Evolutionary conservation across 768 basidiomycete genomes (phyloP).

Genomic region (Phanerochaete carnosa): DNA sequence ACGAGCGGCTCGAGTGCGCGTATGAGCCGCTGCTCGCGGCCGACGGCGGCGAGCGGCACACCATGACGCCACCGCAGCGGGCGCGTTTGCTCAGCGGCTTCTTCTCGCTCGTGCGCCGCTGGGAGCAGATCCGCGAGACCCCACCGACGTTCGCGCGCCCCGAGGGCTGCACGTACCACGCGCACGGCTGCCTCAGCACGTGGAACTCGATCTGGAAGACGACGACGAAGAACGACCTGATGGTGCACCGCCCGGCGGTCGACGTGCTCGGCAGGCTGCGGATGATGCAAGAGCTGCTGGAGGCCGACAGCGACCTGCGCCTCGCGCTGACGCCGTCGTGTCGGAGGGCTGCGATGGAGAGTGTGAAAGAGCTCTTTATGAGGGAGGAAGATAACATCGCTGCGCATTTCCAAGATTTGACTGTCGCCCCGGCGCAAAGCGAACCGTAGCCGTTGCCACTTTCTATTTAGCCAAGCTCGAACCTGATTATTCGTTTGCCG

Average conservation of each 20-base stretch:
- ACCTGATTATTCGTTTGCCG: too few relatives aligned
- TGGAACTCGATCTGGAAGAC: slow-evolving; percentile 36
- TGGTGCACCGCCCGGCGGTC: slow-evolving; percentile 22
- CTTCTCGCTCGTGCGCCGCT: slow-evolving; percentile 31
- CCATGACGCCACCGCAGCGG: slow-evolving; percentile 28
- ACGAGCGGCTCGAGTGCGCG: not conserved
- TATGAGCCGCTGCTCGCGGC: not conserved
- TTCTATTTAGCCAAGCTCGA: not conserved
- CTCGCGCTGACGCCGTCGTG: slow-evolving; percentile 34
- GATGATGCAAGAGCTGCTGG: slow-evolving; percentile 29
- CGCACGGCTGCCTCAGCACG: slow-evolving; percentile 32
- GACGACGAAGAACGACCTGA: slow-evolving; percentile 24
- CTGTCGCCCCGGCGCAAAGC: not conserved
- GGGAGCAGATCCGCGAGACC: slow-evolving; percentile 28
- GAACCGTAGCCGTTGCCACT: not conserved
- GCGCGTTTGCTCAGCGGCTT: slow-evolving; percentile 33
- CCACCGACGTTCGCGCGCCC: slow-evolving; percentile 30
- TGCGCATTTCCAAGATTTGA: slow-evolving; percentile 18
- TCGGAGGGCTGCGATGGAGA: slow-evolving; percentile 30
- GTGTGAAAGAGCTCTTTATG: slow-evolving; percentile 25
- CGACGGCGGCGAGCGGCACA: not conserved
- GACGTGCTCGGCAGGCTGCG: slow-evolving; percentile 36
- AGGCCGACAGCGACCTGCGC: slow-evolving; percentile 28
- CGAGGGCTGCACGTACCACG: slow-evolving; percentile 34
- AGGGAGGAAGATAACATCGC: slow-evolving; percentile 19